Percentiles rank a stretch among this genome's conserved stretches.
Evolutionary conservation across 2,329 filamentous ascomycete genomes (phyloP).

Genomic region (Bertia moriformis): DNA sequence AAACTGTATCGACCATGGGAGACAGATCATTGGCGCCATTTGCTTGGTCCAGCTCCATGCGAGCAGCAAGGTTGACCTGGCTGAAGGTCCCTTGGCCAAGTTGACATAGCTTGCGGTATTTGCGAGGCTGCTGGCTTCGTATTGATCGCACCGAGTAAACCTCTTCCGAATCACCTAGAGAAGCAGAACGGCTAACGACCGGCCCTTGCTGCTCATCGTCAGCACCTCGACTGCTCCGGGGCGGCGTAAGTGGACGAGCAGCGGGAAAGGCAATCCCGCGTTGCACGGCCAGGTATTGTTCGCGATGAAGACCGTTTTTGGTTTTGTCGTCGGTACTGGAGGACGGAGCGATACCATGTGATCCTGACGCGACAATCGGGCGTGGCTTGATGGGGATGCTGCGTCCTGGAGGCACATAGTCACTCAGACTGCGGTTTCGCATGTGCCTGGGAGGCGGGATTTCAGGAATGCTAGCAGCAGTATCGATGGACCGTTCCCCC

Average conservation of each 20-base stretch:
- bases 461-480: constrained; percentile 4
- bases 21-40: constrained; percentile 1
- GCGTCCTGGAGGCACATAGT: constrained; percentile 40
- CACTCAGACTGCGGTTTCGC: constrained; percentile 47
- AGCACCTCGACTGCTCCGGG: constrained; percentile 32
- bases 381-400: constrained; percentile 30
- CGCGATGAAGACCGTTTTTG: constrained; percentile 34
- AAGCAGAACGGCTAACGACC: neutral
- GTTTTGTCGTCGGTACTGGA: constrained; percentile 17
- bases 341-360: constrained; percentile 17
- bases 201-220: neutral
- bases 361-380: constrained; percentile 33
- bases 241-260: constrained; percentile 32
- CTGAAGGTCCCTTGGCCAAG: constrained; percentile 55
- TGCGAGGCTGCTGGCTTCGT: constrained; percentile 28
- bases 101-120: constrained; percentile 39
- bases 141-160: constrained; percentile 29
- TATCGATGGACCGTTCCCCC: neutral
- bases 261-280: constrained; percentile 31
- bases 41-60: constrained; percentile 23
- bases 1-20: constrained; percentile 1
- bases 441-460: constrained; percentile 18
- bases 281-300: constrained; percentile 42
- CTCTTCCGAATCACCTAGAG: constrained; percentile 12
- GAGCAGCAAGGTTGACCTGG: constrained; percentile 46